Evolutionary conservation across 1,139 yeast genomes (phyloP).

Genomic region (Yamadazyma diddensiae): DNA sequence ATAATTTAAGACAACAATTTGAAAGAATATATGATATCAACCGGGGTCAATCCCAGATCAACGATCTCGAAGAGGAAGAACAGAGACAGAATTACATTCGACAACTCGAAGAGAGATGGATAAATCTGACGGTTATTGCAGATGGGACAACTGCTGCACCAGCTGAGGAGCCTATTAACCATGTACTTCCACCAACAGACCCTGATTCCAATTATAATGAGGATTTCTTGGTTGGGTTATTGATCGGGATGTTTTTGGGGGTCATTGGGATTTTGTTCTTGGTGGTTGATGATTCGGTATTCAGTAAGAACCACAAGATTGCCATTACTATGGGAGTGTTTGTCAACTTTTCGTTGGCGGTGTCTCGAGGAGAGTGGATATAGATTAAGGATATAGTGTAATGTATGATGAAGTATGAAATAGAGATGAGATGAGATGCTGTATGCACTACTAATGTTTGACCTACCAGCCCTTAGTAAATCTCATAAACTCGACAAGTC

Average conservation of each 20-base stretch:
- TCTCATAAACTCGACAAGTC: constrained; percentile 19
- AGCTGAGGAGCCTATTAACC: constrained; percentile 11
- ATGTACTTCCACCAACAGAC: constrained; percentile 25
- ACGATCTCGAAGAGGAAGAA: constrained; percentile 44
- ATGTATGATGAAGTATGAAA: too few species aligned
- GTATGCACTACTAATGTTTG: too few species aligned
- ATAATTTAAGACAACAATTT: constrained; percentile 71
- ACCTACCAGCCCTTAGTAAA: constrained; percentile 51
- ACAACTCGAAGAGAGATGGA: constrained; percentile 86
- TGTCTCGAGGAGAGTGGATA: constrained; percentile 50
- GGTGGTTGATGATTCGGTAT: constrained; percentile 52
- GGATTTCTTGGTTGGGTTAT: constrained; percentile 61
- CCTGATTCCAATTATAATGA: constrained; percentile 42
- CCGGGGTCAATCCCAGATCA: constrained; percentile 23
- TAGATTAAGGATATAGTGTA: constrained; percentile 14
- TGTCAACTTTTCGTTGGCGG: constrained; percentile 56
- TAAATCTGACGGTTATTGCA: constrained; percentile 63
- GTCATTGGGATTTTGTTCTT: constrained; percentile 56
- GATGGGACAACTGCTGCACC: constrained; percentile 4
- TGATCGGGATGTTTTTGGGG: constrained; percentile 65
- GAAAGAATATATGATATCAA: constrained; percentile 49
- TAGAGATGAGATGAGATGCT: too few species aligned
- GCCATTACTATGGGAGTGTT: constrained; percentile 61
- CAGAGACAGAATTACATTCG: constrained; percentile 39
- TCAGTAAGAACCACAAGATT: constrained; percentile 59